These are phyloP conservation scores for Cetradonia linearis DNA, from an alignment of 495 filamentous ascomycete genomes.

Conservation along the genomic window DNA sequence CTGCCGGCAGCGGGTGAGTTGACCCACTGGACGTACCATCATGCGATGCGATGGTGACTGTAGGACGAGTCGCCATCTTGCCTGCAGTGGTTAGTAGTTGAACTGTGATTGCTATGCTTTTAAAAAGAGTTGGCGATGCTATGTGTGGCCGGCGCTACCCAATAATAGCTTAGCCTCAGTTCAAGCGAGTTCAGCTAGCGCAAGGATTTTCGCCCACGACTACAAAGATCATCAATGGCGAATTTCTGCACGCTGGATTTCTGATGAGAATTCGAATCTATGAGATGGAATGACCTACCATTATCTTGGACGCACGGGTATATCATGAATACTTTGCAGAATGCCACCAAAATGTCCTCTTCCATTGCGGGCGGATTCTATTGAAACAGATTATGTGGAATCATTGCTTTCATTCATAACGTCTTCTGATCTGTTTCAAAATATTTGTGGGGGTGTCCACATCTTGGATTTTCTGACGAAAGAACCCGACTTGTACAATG, in stretches of 20 bases:
- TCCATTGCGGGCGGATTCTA: slow-evolving; percentile 48
- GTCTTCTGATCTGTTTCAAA: slow-evolving; percentile 67
- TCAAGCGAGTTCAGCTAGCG: slow-evolving; percentile 10
- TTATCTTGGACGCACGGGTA: not conserved
- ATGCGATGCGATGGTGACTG: slow-evolving; percentile 84
- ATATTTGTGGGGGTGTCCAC: slow-evolving; percentile 85
- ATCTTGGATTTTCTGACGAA: slow-evolving; percentile 94
- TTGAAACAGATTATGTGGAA: slow-evolving; percentile 58
- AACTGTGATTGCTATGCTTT: not conserved
- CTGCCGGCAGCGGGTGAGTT: slow-evolving; percentile 80
- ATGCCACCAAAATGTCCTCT: slow-evolving; percentile 29
- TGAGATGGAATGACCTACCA: not conserved
- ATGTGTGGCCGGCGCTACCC: slow-evolving; percentile 10
- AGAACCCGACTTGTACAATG: slow-evolving; percentile 65
- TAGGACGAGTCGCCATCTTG: slow-evolving; percentile 88
- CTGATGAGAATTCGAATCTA: not conserved
- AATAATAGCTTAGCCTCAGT: not conserved
- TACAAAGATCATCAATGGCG: not conserved
- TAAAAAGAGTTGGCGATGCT: not conserved
- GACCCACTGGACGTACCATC: slow-evolving; percentile 82
- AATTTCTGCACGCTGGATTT: not conserved
- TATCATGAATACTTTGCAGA: too few relatives aligned
- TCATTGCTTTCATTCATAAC: slow-evolving; percentile 67
- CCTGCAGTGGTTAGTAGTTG: slow-evolving; percentile 19
- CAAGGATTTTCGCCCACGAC: not conserved